phyloP scores from a whole-genome alignment of 768 basidiomycete species.

The Rhizopogon vinicolor region DNA sequence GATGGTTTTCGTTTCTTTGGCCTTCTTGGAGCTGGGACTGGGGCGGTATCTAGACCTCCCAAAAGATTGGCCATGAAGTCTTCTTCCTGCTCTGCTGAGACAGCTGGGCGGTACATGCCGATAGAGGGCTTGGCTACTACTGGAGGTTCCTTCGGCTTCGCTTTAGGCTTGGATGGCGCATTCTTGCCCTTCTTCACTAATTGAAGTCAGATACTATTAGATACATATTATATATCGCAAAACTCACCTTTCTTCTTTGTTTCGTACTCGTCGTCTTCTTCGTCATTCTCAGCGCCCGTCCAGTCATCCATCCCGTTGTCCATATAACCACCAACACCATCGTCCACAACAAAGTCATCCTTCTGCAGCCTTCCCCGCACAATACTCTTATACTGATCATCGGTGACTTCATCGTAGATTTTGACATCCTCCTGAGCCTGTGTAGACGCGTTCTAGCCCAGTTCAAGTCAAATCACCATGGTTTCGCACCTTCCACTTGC shows the following conservation, averaged over 20 bases:
- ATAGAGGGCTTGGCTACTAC: slow-evolving; percentile 55
- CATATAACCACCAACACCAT: slow-evolving; percentile 85
- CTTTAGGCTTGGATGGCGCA: slow-evolving; percentile 30
- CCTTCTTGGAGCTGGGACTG: slow-evolving; percentile 30
- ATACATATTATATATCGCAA: background rate
- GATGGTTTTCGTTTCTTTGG: slow-evolving; percentile 70
- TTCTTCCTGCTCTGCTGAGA: slow-evolving; percentile 75
- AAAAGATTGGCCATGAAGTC: slow-evolving; percentile 88
- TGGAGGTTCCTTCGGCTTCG: slow-evolving; percentile 42
- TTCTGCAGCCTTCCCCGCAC: slow-evolving; percentile 76
- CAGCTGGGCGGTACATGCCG: slow-evolving; percentile 73
- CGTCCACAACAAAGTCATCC: slow-evolving; percentile 96
- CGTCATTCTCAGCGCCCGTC: slow-evolving; percentile 53
- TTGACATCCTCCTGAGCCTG: slow-evolving; percentile 54
- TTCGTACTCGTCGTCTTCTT: slow-evolving; percentile 36
- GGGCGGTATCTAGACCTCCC: slow-evolving; percentile 58
- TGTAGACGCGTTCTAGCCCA: slow-evolving; percentile 18
- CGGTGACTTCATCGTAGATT: slow-evolving; percentile 87
- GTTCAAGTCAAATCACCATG: background rate
- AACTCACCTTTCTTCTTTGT: slow-evolving; percentile 38
- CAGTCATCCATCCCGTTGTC: slow-evolving; percentile 98
- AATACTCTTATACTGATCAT: slow-evolving; percentile 83
- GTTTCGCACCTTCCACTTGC: slow-evolving; percentile 51
- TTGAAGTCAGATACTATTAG: background rate
- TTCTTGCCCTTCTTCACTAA: slow-evolving; percentile 23